Evolutionary conservation across 768 basidiomycete genomes (phyloP).

Genomic region (Neoboletus magnificus): DNA sequence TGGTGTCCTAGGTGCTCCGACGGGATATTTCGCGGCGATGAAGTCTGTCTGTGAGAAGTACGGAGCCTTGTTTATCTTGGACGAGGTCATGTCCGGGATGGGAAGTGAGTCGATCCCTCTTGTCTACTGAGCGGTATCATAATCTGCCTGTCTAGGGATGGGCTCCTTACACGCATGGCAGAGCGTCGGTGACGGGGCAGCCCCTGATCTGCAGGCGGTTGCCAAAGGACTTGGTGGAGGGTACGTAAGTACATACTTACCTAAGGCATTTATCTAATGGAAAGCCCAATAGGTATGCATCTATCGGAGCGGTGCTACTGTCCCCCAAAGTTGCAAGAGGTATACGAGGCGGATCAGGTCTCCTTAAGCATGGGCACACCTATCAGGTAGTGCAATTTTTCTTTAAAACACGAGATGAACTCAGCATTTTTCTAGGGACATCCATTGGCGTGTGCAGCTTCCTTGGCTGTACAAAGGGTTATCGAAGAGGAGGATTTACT

Average conservation of each 20-base stretch:
- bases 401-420: not conserved
- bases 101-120: slow-evolving; percentile 55
- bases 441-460: slow-evolving; percentile 73
- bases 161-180: slow-evolving; percentile 88
- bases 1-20: slow-evolving; percentile 71
- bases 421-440: slow-evolving; percentile 47
- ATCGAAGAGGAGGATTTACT: slow-evolving; percentile 70
- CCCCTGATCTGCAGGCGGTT: slow-evolving; percentile 84
- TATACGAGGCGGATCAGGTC: slow-evolving; percentile 61
- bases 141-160: slow-evolving; percentile 52
- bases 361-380: slow-evolving; percentile 84
- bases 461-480: slow-evolving; percentile 77
- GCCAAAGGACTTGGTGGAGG: slow-evolving; percentile 92
- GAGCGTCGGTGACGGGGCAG: slow-evolving; percentile 69
- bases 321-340: slow-evolving; percentile 68
- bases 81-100: slow-evolving; percentile 94
- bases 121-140: not conserved
- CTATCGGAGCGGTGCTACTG: slow-evolving; percentile 81
- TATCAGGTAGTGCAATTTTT: slow-evolving; percentile 53
- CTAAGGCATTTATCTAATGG: slow-evolving; percentile 1
- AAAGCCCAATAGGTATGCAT: slow-evolving; percentile 54
- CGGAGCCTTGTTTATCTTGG: slow-evolving; percentile 72
- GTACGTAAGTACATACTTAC: slow-evolving; percentile 36
- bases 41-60: slow-evolving; percentile 78
- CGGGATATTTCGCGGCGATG: slow-evolving; percentile 84